Evolutionary conservation across 805 yeast genomes (phyloP).

Genomic region (Kodamaea hsintzibuensis): DNA sequence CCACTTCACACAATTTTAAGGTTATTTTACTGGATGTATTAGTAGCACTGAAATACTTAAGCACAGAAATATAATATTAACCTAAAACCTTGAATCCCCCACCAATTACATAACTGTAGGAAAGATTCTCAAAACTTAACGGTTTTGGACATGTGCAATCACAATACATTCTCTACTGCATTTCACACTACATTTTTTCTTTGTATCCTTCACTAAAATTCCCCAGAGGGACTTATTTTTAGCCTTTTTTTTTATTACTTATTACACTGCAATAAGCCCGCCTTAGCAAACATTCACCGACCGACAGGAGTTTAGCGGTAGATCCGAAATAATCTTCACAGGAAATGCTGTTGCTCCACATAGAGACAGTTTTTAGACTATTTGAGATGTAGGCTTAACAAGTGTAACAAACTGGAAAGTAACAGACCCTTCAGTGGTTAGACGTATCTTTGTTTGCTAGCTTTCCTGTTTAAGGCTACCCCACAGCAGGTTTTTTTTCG

Average conservation of each 20-base stretch:
- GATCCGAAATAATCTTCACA: not conserved
- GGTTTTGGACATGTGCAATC: too few relatives aligned
- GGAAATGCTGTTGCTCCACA: not conserved
- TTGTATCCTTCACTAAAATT: not conserved
- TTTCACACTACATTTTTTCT: not conserved
- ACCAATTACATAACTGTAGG: too few relatives aligned
- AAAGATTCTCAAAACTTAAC: too few relatives aligned
- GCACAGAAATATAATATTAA: too few relatives aligned
- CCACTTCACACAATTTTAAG: not conserved
- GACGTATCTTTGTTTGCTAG: not conserved
- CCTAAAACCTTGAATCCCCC: too few relatives aligned
- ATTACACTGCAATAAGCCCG: not conserved
- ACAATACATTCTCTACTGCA: not conserved
- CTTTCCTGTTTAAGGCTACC: not conserved
- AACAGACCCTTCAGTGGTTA: not conserved
- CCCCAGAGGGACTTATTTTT: not conserved
- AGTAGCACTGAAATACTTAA: not conserved
- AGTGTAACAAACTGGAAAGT: not conserved
- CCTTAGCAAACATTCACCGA: not conserved
- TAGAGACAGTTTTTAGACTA: not conserved
- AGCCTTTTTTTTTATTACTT: not conserved
- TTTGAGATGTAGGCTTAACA: not conserved
- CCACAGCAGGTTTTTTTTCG: not conserved
- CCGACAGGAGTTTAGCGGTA: not conserved
- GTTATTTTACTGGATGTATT: not conserved